Evolutionary conservation across 1,284 basidiomycete species (phyloP), one percentile per base, ranked within the genome.

Genomic region (Sphaerobolus stellatus): DNA sequence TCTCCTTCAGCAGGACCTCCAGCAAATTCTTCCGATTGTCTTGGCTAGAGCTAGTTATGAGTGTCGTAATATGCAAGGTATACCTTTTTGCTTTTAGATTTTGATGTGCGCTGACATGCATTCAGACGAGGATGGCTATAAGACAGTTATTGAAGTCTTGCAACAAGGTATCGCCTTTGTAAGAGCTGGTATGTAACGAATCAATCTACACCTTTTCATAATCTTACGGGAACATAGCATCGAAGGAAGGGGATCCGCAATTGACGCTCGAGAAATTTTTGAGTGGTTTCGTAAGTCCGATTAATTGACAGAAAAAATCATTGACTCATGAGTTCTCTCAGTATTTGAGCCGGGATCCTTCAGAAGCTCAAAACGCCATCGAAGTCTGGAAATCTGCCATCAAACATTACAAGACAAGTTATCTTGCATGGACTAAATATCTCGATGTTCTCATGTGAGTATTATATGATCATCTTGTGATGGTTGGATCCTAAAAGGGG

Each of bases 261-360:
- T 74, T 91, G 51, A 80, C 88, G 34, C 70, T 97, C 31, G 94
- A 97, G 66, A 93, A 90, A 63, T 92, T 85, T 66, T 74, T 93
- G 18, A 76, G 85, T 30, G 78, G 82, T 47, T 74, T 91, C 56
- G 93, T 94, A 65, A 60, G 87, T 76, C 20, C 34, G 25, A 48
- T 28, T 45, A 48, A 34, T 24, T 50, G 4, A 22, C 2, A 9
- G 18, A 45, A 14, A 31, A 18, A 27, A 41, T 47, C 16, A 56
- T 22, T 59, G 47, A 22, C 20, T 52, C 33, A 58, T 58, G 29
- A 55, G n/a, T 14, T 45, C 18, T 33, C 50, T 6, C 54, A 75
- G 73, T 75, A 86, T 72, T 73, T 80, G 56, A 73, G 73, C 22
- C 63, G 80, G 24, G 73, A 73, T 2, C 76, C 76, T 40, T 47